Base-by-base conservation (phyloP, 805 yeast species). In the Grigorovia transvaalensis region DNA sequence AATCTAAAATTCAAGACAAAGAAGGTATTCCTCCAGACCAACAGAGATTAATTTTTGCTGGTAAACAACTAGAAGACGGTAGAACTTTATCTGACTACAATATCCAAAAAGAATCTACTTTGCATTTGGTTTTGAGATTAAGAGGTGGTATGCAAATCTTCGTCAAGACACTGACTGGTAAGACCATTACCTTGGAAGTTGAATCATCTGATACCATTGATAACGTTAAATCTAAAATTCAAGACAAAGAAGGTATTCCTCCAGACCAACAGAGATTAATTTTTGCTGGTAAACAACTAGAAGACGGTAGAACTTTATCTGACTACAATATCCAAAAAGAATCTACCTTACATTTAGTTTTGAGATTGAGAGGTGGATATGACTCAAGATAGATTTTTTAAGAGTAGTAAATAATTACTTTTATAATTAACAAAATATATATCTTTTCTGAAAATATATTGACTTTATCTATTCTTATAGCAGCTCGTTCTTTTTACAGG, bases 171-270 rank as follows among this genome's bases (percentile, higher is more conserved):
- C 60, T 67, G 48, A 67, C 70, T 29, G 71, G 72, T 49, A 57
- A 57, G 52, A 53, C 96, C 70, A 89, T 90, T 76, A 88, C 96
- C 59, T 77, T 86, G 56, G 95, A 88, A 75, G 96, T 88, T 57
- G 96, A 88, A 74, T 87, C 96, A 51, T 86, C 95, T 47, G 96
- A 88, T 77, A 87, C 96, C 54, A 87, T 88, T 66, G 96, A 88
- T 76, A 87, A 87, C 62, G 96, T 88, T 68, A 88, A 87, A 75
- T 77, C 89, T 56, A 80, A 79, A 68, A 80, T 80, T 53, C 85
- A 80, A 68, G 85, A 80, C 65, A 80, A 80, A 65, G 84, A 80
- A 66, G 85, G 85, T 59, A 80, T 80, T 59, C 85, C 85, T 57
- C 84, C 85, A 52, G 85, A 80, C 67, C 85, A 80, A 65, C 85